Conservation (phyloP, 2,329 filamentous ascomycete genomes). For the Fusarium sp. region DNA sequence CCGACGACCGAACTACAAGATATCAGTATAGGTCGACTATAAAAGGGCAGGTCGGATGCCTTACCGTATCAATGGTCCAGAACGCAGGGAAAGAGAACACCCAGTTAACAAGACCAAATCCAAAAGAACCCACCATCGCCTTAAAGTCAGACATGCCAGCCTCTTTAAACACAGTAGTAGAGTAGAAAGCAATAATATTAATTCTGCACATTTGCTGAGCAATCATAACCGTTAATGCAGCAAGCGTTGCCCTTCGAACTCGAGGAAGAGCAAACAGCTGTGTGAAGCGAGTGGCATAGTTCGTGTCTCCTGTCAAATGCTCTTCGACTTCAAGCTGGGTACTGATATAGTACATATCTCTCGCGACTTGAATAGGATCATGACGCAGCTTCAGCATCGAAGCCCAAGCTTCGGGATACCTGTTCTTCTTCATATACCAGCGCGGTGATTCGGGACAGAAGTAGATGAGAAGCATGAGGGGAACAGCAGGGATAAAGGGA, state of each 20-base stretch:
- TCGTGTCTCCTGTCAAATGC: not conserved
- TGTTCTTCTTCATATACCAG: constrained; percentile 73
- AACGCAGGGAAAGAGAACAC: constrained; percentile 66
- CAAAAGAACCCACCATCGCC: constrained; percentile 63
- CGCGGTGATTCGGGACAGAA: constrained; percentile 74
- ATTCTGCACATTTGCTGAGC: constrained; percentile 47
- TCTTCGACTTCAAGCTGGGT: not conserved
- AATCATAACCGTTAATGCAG: constrained; percentile 50
- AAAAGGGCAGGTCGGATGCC: rapidly evolving
- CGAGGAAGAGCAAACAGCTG: constrained; percentile 53
- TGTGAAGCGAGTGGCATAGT: not conserved
- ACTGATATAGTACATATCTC: constrained; percentile 3
- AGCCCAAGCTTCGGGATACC: not conserved
- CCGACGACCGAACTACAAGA: constrained; percentile 58
- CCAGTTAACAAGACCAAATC: constrained; percentile 66
- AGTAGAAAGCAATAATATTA: constrained; percentile 62
- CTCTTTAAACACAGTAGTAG: constrained; percentile 61
- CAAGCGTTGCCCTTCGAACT: constrained; percentile 57
- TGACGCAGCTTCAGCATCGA: not conserved
- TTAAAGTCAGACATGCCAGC: constrained; percentile 57
- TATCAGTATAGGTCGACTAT: not conserved
- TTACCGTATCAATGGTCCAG: constrained; percentile 62
- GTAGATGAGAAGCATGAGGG: constrained; percentile 67
- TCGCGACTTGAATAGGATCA: not conserved
- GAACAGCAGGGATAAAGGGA: constrained; percentile 73